Percentiles rank a stretch among this genome's conserved stretches.
Conservation (phyloP, 2,329 filamentous ascomycete species). For the Xylariomycetidae sp. region DNA sequence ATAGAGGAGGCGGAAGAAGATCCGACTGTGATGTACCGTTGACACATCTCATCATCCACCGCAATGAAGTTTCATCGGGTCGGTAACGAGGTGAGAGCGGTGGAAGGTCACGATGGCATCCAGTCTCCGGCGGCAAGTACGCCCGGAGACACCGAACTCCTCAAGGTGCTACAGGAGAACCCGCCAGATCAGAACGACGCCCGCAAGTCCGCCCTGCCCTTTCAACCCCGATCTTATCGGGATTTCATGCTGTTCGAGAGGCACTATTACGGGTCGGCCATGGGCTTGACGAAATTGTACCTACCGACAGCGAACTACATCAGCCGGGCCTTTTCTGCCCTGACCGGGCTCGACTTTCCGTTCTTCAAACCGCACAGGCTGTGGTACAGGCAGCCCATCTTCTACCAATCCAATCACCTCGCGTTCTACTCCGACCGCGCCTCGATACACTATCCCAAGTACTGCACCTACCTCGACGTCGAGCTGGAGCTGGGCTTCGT, state of each 20-base stretch:
- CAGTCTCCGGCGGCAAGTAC: too few species aligned
- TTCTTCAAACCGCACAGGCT: slow-evolving; percentile 16
- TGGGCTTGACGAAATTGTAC: slow-evolving; percentile 18
- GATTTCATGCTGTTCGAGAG: slow-evolving; percentile 26
- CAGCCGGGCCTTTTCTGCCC: slow-evolving; percentile 7
- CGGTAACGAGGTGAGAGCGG: too few species aligned
- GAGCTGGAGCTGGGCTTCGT: slow-evolving; percentile 23
- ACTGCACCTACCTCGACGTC: slow-evolving; percentile 20
- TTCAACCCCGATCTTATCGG: slow-evolving; percentile 23
- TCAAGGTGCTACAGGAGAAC: slow-evolving; percentile 14
- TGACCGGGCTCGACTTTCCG: slow-evolving; percentile 17
- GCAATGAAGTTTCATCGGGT: too few species aligned
- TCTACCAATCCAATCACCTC: slow-evolving; percentile 24
- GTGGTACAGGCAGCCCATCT: slow-evolving; percentile 21
- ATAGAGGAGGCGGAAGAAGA: too few species aligned
- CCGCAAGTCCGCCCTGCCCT: slow-evolving; percentile 17
- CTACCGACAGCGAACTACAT: slow-evolving; percentile 9
- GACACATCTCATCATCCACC: too few species aligned
- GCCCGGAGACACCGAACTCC: too few species aligned
- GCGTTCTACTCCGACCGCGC: slow-evolving; percentile 20
- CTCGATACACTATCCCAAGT: slow-evolving; percentile 13
- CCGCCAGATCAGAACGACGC: slow-evolving; percentile 15
- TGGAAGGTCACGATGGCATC: too few species aligned
- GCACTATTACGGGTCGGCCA: slow-evolving; percentile 19
- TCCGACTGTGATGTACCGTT: too few species aligned